Conservation (phyloP, 2,329 filamentous ascomycete genomes). For the Alternaria viburni region DNA sequence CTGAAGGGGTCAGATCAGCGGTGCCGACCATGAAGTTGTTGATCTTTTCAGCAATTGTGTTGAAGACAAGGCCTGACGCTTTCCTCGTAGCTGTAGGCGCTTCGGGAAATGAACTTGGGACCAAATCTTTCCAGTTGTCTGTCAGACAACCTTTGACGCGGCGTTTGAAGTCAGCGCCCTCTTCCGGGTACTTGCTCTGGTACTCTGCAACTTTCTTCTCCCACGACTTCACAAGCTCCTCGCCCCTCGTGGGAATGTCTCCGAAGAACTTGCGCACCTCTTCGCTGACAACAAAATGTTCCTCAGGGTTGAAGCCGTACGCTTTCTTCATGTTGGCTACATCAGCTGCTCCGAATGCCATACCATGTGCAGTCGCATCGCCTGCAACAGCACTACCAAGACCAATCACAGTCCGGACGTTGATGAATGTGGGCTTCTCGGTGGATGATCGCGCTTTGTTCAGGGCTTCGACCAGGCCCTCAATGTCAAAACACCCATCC, state of each 20-base stretch:
- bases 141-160: conserved; percentile 58
- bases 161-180: conserved; percentile 56
- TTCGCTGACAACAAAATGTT: conserved; percentile 55
- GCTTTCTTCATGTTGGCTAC: conserved; percentile 62
- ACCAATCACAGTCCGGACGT: conserved; percentile 64
- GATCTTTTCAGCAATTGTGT: conserved; percentile 5
- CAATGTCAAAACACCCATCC: conserved; percentile 61
- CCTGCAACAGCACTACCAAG: conserved; percentile 60
- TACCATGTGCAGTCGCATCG: conserved; percentile 63
- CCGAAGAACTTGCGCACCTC: conserved; percentile 56
- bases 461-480: conserved; percentile 56
- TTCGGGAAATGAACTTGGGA: conserved; percentile 58
- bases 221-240: conserved; percentile 58
- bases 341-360: conserved; percentile 61
- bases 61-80: conserved; percentile 36
- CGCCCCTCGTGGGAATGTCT: conserved; percentile 50
- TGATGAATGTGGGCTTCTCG: conserved; percentile 64
- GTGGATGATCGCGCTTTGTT: conserved; percentile 52
- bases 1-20: conserved; percentile 61
- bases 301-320: conserved; percentile 58
- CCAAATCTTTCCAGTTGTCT: conserved; percentile 56
- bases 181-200: conserved; percentile 54
- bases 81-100: conserved; percentile 59
- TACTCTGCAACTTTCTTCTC: conserved; percentile 54
- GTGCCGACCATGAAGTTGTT: conserved; percentile 77